Conservation (phyloP, 768 basidiomycete genomes). For the Tephrocybe rancida region DNA sequence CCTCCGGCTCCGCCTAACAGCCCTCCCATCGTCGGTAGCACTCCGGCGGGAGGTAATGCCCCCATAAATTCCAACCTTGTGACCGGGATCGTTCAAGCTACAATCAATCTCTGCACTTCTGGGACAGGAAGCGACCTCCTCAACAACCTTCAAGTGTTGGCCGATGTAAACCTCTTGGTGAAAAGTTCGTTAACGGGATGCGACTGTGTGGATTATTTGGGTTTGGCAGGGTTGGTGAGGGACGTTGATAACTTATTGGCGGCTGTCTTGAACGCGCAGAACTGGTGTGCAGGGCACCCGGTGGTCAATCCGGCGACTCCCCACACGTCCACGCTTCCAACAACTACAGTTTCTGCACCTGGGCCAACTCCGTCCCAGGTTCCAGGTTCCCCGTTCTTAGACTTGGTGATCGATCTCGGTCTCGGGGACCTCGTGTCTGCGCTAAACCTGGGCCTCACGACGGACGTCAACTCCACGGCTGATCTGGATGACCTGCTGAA, state of each 20-base stretch:
- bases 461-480: slow-evolving; percentile 1
- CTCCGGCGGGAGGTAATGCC: neutral
- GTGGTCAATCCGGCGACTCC: slow-evolving; percentile 1
- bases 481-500: slow-evolving; percentile 11
- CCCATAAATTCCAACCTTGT: slow-evolving; percentile 14
- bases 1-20: slow-evolving; percentile 2
- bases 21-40: neutral
- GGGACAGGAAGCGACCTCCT: slow-evolving; percentile 6
- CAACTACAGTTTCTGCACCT: neutral
- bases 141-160: slow-evolving; percentile 9
- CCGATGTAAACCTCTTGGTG: slow-evolving; percentile 1
- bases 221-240: slow-evolving; percentile 7
- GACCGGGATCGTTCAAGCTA: slow-evolving; percentile 13
- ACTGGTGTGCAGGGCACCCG: slow-evolving; percentile 15
- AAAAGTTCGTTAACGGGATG: slow-evolving; percentile 12
- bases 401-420: slow-evolving; percentile 12
- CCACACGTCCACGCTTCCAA: neutral
- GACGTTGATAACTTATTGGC: slow-evolving; percentile 8
- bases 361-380: neutral
- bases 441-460: slow-evolving; percentile 9
- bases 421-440: slow-evolving; percentile 10
- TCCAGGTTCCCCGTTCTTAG: neutral
- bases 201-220: slow-evolving; percentile 9
- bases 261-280: slow-evolving; percentile 6
- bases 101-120: slow-evolving; percentile 15